Base-by-base conservation (phyloP, 2,329 filamentous ascomycete species). In the Botryotinia convoluta region DNA sequence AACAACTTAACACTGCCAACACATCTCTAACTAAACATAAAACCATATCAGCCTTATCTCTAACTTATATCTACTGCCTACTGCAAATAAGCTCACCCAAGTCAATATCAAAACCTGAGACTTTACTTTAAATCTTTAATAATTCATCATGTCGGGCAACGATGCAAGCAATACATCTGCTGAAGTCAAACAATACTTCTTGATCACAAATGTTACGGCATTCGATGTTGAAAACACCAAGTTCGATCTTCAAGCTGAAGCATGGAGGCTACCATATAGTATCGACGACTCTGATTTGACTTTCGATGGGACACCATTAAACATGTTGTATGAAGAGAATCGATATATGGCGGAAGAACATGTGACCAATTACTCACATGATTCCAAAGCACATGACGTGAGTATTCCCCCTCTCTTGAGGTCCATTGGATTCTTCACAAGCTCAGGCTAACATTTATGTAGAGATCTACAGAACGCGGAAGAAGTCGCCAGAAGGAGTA, bases 231-330 rank as follows among this genome's bases (percentile, higher is more conserved):
- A 71, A 7, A 73, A 73, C 29, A 67, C 73, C 63, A 72, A 71
- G 45, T 72, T 77, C 16, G 77, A 78, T 60, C 71, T 76, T 39
- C 59, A 76, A 20, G 71, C 74, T 5, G 74, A 77, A 48, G 73
- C 73, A 44, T 80, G 78, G 78, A 76, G 76, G 72, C 48, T 76
- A 0, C 77, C 78, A 1, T 79, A 78, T 64, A 75, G 32, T 26
- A 80, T 80, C 65, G 78, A 79, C 39, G 79, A 80, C 65, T 71
- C 72, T 2, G 79, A 80, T 69, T 59, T 80, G 8, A 80, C 74
- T 26, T 80, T 80, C 42, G 78, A 80, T 54, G 79, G 79, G 1
- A 80, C 79, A 39, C 79, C 79, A 4, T 61, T 80, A 35, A 80
- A 79, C 57, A 71, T 79, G 77, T 69, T 80, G 10, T 78, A 78